phyloP scores from a whole-genome alignment of 176 grass and related monocot genomes.

The Oryza officinalis region DNA sequence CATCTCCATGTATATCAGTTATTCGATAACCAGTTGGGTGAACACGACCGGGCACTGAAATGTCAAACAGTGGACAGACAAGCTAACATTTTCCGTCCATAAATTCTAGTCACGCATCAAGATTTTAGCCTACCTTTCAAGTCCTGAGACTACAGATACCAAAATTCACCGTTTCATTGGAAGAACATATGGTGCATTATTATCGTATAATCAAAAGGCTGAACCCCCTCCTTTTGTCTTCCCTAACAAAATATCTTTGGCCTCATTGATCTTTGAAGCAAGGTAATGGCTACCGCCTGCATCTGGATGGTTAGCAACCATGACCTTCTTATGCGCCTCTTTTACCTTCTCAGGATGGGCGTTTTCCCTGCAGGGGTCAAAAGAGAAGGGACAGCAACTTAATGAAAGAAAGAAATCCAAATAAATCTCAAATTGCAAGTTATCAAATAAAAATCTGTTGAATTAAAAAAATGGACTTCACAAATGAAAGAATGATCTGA shows the following conservation, averaged over 20 bases:
- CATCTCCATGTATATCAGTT: not conserved
- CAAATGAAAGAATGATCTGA: not conserved
- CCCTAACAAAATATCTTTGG: conserved; percentile 69
- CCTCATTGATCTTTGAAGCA: conserved; percentile 91
- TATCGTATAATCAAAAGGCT: conserved; percentile 58
- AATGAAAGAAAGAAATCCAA: not conserved
- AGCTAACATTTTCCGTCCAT: conserved; percentile 1
- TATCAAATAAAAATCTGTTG: not conserved
- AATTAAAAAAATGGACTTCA: not conserved
- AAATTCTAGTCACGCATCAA: conserved; percentile 14
- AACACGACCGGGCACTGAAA: not conserved
- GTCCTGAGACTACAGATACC: not conserved
- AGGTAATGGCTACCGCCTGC: conserved; percentile 87
- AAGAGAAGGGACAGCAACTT: not conserved
- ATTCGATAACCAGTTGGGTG: not conserved
- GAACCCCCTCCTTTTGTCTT: conserved; percentile 74
- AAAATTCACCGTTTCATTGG: not conserved
- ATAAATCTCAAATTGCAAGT: not conserved
- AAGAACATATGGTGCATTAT: not conserved
- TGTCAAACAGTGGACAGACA: conserved; percentile 6
- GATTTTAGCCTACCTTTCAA: conserved; percentile 31
- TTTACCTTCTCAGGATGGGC: conserved; percentile 75
- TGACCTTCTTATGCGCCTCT: conserved; percentile 78
- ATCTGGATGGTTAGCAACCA: conserved; percentile 88
- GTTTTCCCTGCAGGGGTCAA: conserved; percentile 53